phyloP scores from a whole-genome alignment of 352 stramenopile species.

The Phytopythium kandeliae region DNA sequence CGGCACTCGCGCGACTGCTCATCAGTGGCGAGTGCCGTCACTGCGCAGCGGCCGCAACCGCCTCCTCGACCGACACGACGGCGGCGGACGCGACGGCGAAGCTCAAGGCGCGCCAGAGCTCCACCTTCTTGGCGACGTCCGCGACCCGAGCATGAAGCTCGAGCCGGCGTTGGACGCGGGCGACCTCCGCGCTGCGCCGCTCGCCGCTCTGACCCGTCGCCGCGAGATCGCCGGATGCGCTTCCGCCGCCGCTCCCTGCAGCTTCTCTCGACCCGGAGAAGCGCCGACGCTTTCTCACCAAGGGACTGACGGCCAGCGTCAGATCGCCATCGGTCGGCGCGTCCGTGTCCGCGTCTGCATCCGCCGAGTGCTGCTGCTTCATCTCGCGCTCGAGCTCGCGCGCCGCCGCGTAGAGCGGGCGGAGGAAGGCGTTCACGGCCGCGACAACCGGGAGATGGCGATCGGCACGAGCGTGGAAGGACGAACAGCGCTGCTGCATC shows the following conservation, averaged over 20 bases:
- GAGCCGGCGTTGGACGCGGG: slow-evolving; percentile 21
- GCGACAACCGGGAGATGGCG: slow-evolving; percentile 1
- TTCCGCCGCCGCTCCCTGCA: neutral
- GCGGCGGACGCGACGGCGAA: slow-evolving; percentile 19
- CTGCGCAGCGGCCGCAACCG: slow-evolving; percentile 1
- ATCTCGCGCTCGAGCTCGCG: neutral
- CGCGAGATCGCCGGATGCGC: neutral
- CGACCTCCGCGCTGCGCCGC: slow-evolving; percentile 6
- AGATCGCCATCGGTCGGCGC: too few species aligned
- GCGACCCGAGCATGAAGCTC: slow-evolving; percentile 20
- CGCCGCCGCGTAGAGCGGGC: neutral
- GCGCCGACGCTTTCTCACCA: slow-evolving; percentile 4
- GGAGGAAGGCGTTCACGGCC: slow-evolving; percentile 1
- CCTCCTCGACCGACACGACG: slow-evolving; percentile 18
- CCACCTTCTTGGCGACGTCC: slow-evolving; percentile 34
- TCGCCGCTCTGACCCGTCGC: neutral
- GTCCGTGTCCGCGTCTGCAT: neutral
- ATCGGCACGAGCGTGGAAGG: neutral
- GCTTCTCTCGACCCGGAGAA: slow-evolving; percentile 5
- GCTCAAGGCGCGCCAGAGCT: slow-evolving; percentile 27
- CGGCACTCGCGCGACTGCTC: too few species aligned
- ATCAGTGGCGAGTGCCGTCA: neutral
- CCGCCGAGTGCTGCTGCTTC: neutral
- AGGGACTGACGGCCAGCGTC: neutral
- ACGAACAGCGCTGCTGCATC: neutral